Percentiles rank a stretch among this genome's conserved stretches.
phyloP scores from a whole-genome alignment of 73 alveolate species.

The Tetrahymena thermophila region DNA sequence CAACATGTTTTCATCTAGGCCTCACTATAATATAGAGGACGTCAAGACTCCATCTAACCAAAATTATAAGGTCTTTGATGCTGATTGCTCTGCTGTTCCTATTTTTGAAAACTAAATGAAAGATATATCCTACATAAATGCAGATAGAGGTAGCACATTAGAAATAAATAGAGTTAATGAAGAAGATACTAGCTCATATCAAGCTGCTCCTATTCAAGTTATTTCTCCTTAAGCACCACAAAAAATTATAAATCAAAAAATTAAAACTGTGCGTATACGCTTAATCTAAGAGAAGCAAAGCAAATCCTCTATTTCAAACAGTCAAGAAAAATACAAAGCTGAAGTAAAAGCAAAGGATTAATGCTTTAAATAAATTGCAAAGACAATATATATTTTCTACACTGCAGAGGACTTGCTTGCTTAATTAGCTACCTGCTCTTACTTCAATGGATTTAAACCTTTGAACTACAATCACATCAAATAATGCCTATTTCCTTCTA shows the following conservation, averaged over 20 bases:
- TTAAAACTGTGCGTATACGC: neutral
- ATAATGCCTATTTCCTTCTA: neutral
- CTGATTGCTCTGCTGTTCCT: neutral
- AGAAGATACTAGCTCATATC: neutral
- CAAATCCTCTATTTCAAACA: neutral
- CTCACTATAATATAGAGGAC: neutral
- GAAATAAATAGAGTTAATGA: neutral
- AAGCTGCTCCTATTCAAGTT: neutral
- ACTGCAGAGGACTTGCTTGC: neutral
- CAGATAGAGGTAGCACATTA: neutral
- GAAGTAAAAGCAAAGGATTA: neutral
- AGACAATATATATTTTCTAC: neutral
- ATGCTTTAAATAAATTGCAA: neutral
- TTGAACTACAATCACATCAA: neutral
- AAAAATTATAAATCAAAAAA: neutral
- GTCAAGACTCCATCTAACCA: neutral
- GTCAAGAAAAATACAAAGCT: neutral
- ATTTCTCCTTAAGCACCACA: neutral
- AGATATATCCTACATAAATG: neutral
- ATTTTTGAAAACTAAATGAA: neutral
- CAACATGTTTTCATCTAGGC: neutral
- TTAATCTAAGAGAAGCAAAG: neutral
- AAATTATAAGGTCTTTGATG: neutral
- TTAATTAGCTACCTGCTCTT: neutral
- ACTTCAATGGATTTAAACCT: neutral